A percentile compares a stretch with the other conserved stretches of the same genome.
Evolutionary conservation across 75 land plant species (phyloP).

Genomic region (Cunninghamia lanceolata): DNA sequence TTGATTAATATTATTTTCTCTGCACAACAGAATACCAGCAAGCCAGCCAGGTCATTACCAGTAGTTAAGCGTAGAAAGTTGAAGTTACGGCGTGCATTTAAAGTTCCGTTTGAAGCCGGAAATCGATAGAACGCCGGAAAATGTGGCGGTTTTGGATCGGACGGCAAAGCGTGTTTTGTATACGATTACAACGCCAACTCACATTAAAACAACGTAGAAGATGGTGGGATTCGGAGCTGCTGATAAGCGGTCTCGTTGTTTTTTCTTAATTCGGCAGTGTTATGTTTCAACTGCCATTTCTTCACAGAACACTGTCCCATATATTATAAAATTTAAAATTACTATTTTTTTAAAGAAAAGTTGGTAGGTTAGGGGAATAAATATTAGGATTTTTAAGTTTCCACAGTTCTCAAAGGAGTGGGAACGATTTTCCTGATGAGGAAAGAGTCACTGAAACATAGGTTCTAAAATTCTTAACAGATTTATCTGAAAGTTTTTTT

Average conservation of each 20-base stretch:
- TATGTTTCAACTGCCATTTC: slow-evolving; percentile 20
- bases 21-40: too few species aligned
- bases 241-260: slow-evolving; percentile 88
- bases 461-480: not conserved
- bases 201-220: slow-evolving; percentile 85
- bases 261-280: slow-evolving; percentile 80
- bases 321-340: not conserved
- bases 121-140: slow-evolving; percentile 11
- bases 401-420: not conserved
- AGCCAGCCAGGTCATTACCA: too few species aligned
- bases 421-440: not conserved
- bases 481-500: too few species aligned
- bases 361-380: not conserved
- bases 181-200: slow-evolving; percentile 78
- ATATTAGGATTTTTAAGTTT: not conserved
- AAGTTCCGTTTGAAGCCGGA: slow-evolving; percentile 62
- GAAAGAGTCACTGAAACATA: not conserved
- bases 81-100: slow-evolving; percentile 95
- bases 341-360: not conserved
- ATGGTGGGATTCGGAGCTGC: slow-evolving; percentile 99
- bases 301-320: not conserved
- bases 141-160: slow-evolving; percentile 28
- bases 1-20: too few species aligned
- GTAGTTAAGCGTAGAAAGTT: slow-evolving; percentile 78
- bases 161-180: slow-evolving; percentile 70